These are phyloP conservation scores for Poa pratensis DNA, from an alignment of 176 grass and related monocot species.

Conservation along the genomic window DNA sequence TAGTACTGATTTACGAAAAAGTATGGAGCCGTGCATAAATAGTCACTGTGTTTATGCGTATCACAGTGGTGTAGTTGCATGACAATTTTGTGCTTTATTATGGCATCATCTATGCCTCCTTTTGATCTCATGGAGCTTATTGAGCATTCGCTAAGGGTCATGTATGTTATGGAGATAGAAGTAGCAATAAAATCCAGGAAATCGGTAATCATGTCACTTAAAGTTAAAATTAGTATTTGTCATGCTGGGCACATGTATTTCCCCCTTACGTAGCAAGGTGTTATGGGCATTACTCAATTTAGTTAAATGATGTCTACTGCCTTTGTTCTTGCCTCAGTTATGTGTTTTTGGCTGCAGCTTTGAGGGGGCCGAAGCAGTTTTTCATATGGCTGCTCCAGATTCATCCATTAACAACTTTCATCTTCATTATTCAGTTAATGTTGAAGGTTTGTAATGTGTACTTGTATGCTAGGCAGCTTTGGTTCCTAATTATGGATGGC, in stretches of 20 bases:
- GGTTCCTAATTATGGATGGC: conserved; percentile 14
- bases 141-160: neutral
- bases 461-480: conserved; percentile 29
- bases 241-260: conserved; percentile 1
- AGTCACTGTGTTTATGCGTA: neutral
- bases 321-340: conserved; percentile 17
- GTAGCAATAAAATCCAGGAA: neutral
- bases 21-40: neutral
- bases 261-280: neutral
- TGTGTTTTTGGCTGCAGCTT: conserved; percentile 60
- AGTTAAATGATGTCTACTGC: neutral
- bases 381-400: conserved; percentile 99
- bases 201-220: conserved; percentile 1
- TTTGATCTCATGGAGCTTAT: neutral
- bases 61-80: neutral
- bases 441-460: conserved; percentile 70
- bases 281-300: conserved; percentile 13
- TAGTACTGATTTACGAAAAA: neutral
- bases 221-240: neutral
- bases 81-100: conserved; percentile 3
- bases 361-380: conserved; percentile 87
- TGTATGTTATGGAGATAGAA: conserved; percentile 9
- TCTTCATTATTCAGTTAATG: conserved; percentile 97
- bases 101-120: neutral
- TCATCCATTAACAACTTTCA: conserved; percentile 98